Evolutionary conservation across 352 stramenopile genomes (phyloP).

Genomic region (Phytophthora sp.): DNA sequence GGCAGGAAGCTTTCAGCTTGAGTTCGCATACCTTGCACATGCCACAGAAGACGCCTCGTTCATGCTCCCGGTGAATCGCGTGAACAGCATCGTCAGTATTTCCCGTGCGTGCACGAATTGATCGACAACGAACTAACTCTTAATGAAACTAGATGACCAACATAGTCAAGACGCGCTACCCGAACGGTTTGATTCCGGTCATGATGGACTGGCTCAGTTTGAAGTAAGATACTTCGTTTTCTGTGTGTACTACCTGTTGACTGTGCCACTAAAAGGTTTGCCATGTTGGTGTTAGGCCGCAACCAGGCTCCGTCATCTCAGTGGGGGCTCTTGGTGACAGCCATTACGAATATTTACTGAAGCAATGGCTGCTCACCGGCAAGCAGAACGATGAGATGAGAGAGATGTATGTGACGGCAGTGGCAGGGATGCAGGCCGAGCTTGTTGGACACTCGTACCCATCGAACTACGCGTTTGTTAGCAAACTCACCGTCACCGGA

Average conservation of each 20-base stretch:
- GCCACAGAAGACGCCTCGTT: slow-evolving; percentile 47
- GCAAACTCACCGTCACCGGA: slow-evolving; percentile 34
- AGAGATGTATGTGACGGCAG: slow-evolving; percentile 56
- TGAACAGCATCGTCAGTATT: slow-evolving; percentile 52
- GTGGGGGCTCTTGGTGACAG: slow-evolving; percentile 69
- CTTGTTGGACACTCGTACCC: slow-evolving; percentile 47
- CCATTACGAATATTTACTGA: slow-evolving; percentile 84
- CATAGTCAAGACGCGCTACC: slow-evolving; percentile 37
- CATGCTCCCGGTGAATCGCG: slow-evolving; percentile 37
- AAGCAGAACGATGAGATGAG: slow-evolving; percentile 58
- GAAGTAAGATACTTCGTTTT: slow-evolving; percentile 26
- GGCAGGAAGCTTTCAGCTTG: slow-evolving; percentile 64
- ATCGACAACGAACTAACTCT: too few species aligned
- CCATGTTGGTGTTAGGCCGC: background rate
- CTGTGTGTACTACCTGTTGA: background rate
- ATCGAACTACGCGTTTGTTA: slow-evolving; percentile 57
- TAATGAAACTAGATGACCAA: slow-evolving; percentile 45
- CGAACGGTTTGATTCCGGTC: slow-evolving; percentile 56
- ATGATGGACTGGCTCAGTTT: slow-evolving; percentile 38
- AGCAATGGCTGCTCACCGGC: slow-evolving; percentile 68
- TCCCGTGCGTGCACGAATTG: too few species aligned
- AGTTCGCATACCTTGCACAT: slow-evolving; percentile 62
- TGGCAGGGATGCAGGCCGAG: slow-evolving; percentile 53
- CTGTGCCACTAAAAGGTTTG: background rate
- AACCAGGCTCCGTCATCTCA: slow-evolving; percentile 37